Evolutionary conservation across 2,329 filamentous ascomycete genomes (phyloP), one percentile per base, ranked within the genome.

Genomic region (Fusarium sp.): DNA sequence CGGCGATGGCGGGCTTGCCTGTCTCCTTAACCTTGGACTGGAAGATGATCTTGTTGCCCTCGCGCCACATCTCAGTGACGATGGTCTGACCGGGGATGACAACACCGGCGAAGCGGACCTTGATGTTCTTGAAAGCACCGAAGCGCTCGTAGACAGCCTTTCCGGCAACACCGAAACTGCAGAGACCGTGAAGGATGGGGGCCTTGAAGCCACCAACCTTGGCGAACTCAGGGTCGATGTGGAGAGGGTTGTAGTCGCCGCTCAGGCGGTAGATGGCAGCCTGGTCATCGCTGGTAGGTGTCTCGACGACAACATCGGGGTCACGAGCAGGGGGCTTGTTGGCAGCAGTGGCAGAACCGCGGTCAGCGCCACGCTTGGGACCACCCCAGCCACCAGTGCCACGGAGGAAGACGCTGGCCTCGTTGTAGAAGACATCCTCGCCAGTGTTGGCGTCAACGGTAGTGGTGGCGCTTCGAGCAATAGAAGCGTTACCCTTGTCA

Each of bases 351-450:
- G 92, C 89, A 18, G 91, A 89, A 63, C 95, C 94, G 59, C 96
- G 88, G 76, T 97, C 92, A 20, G 82, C 77, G 27, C 90, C 89
- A 83, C 94, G 95, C 81, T 89, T 90, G 56, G 90, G 87, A 11
- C 96, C 96, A 59, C 92, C 94, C 76, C 98, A 98, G 58, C 94
- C 94, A 71, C 96, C 96, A 62, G 90, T 92, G 50, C 95, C 95
- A 62, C 95, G 90, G 71, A 99, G 89, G 85, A 99, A 98, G 72
- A 94, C 89, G n/a, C 92, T 95, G 69, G 88, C 89, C 82, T 99
- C 96, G 82, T 98, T 98, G 86, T 98, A 98, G 84, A 98, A 98
- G 70, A 99, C 83, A 63, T 97, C 92, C 79, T 97, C 93, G 74
- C 93, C 93, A 1, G 90, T 96, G 72, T 89, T 90, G 63, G 93